Percentiles rank a stretch among this genome's conserved stretches.
These are phyloP conservation scores for Lichenothelia convexa DNA, from an alignment of 495 filamentous ascomycete species.

Conservation along the genomic window DNA sequence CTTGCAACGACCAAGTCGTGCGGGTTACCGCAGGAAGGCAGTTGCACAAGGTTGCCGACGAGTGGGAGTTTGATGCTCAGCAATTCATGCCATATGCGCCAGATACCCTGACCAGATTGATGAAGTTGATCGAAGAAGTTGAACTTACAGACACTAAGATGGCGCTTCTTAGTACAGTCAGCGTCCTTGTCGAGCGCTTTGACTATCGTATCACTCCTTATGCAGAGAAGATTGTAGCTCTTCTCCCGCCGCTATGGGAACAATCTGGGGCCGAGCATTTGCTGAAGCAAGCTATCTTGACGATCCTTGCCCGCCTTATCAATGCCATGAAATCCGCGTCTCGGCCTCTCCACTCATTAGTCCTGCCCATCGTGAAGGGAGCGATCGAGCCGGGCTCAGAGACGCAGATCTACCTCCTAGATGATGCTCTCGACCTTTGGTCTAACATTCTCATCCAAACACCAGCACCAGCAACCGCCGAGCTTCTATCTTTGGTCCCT, in stretches of 20 bases:
- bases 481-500: conserved; percentile 47
- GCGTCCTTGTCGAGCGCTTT: conserved; percentile 59
- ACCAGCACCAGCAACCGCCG: conserved; percentile 38
- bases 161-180: conserved; percentile 66
- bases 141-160: conserved; percentile 72
- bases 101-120: conserved; percentile 45
- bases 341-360: conserved; percentile 46
- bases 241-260: conserved; percentile 75
- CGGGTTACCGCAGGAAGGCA: conserved; percentile 78
- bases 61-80: conserved; percentile 58
- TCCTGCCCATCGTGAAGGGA: conserved; percentile 60
- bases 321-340: conserved; percentile 60
- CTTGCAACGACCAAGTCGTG: conserved; percentile 77
- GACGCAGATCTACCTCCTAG: conserved; percentile 65
- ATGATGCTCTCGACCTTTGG: conserved; percentile 87
- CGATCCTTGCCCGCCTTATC: conserved; percentile 59
- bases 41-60: conserved; percentile 57
- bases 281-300: conserved; percentile 84
- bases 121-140: conserved; percentile 63
- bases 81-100: conserved; percentile 57
- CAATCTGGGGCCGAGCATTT: conserved; percentile 61
- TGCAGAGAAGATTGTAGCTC: conserved; percentile 58
- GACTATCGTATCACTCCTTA: conserved; percentile 54
- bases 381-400: conserved; percentile 66
- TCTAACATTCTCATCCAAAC: conserved; percentile 54